Conservation (phyloP, 208 protist genomes). For the Trypanosoma lewisi region DNA sequence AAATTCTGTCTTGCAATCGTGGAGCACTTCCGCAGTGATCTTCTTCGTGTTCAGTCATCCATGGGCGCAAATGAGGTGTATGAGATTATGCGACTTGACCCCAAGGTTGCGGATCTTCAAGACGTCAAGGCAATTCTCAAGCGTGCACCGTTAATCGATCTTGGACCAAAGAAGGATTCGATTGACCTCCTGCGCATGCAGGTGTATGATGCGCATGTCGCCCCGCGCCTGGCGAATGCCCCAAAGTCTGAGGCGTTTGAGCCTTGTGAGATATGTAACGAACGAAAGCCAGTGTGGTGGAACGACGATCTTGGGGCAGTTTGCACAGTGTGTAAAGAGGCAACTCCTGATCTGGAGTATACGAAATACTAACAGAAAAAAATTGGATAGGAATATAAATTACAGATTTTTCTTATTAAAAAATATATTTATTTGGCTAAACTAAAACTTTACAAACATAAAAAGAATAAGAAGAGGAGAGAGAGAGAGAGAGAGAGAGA, state of each 20-base stretch:
- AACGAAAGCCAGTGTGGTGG: conserved; percentile 71
- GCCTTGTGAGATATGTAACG: conserved; percentile 74
- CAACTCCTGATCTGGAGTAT: conserved; percentile 34
- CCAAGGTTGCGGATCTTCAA: conserved; percentile 37
- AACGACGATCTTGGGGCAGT: conserved; percentile 73
- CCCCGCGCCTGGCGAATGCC: conserved; percentile 69
- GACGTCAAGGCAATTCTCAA: conserved; percentile 68
- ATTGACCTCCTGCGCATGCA: conserved; percentile 65
- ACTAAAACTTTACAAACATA: no score
- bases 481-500: no score
- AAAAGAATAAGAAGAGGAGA: no score
- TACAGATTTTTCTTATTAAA: background rate
- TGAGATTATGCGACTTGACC: conserved; percentile 88
- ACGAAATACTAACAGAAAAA: conserved; percentile 50
- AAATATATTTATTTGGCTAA: no score
- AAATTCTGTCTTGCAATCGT: conserved; percentile 82
- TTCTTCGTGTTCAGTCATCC: conserved; percentile 57
- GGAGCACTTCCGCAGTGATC: conserved; percentile 73
- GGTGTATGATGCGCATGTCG: conserved; percentile 72
- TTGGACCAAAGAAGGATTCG: conserved; percentile 49
- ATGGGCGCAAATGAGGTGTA: conserved; percentile 68
- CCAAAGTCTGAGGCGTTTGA: conserved; percentile 82
- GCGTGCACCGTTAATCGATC: conserved; percentile 60
- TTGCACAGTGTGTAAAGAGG: conserved; percentile 64
- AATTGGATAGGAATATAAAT: background rate